Conservation (phyloP, 129 eudicot species). For the Flaveria brownii region DNA sequence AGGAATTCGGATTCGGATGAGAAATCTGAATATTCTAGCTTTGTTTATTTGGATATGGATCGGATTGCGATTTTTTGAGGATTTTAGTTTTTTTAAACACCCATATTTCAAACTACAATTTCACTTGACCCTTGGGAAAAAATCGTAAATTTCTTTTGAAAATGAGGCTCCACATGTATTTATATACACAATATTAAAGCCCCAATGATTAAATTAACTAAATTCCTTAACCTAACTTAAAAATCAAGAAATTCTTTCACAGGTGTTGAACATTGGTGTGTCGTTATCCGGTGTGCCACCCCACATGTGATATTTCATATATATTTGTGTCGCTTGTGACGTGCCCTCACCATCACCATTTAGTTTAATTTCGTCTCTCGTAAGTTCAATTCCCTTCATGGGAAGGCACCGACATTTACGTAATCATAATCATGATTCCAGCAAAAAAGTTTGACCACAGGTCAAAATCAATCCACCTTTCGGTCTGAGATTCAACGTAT, state of each 20-base stretch:
- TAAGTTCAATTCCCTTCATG: not conserved
- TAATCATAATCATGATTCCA: constrained; percentile 1
- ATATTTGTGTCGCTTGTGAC: constrained; percentile 19
- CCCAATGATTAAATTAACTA: not conserved
- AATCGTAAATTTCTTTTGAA: too few species aligned
- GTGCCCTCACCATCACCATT: constrained; percentile 28
- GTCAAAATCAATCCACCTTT: constrained; percentile 23
- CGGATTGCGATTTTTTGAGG: too few species aligned
- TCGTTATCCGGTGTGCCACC: constrained; percentile 45
- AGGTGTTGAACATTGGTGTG: constrained; percentile 33
- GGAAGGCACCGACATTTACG: constrained; percentile 20
- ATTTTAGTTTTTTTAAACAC: too few species aligned
- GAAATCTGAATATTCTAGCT: too few species aligned
- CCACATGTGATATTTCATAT: constrained; percentile 33
- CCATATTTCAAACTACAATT: too few species aligned
- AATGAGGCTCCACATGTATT: too few species aligned
- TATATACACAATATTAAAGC: not conserved
- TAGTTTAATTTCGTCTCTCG: constrained; percentile 11
- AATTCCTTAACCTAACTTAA: not conserved
- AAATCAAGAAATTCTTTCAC: constrained; percentile 6
- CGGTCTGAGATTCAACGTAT: constrained; percentile 16
- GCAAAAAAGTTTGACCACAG: constrained; percentile 27
- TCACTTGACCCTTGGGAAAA: too few species aligned
- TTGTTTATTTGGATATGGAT: too few species aligned
- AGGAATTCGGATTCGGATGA: too few species aligned